Evolutionary conservation across 768 basidiomycete genomes (phyloP).

Genomic region (Tricholoma sp.): DNA sequence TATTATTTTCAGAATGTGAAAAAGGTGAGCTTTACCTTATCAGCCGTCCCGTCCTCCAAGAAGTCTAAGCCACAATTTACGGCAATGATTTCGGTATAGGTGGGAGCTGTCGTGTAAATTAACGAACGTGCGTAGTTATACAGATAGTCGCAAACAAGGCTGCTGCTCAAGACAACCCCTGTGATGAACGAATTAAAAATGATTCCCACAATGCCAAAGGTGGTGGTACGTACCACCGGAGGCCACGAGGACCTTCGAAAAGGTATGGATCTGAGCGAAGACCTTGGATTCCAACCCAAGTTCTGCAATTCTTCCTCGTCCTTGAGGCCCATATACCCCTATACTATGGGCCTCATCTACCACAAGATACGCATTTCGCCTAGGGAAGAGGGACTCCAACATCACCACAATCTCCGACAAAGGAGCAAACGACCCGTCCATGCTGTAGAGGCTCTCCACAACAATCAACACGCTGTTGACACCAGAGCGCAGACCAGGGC

Average conservation of each 20-base stretch:
- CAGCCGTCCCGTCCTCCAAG: not conserved
- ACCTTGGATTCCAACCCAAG: constrained; percentile 40
- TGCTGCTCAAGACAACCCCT: constrained; percentile 51
- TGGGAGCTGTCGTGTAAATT: constrained; percentile 59
- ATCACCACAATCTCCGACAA: constrained; percentile 35
- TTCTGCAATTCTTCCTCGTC: constrained; percentile 36
- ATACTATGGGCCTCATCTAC: constrained; percentile 58
- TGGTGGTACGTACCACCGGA: constrained; percentile 53
- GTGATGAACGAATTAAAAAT: not conserved
- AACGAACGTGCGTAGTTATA: constrained; percentile 66
- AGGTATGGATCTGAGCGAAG: constrained; percentile 44
- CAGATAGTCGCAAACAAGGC: constrained; percentile 52
- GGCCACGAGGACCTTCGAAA: constrained; percentile 54
- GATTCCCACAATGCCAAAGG: not conserved
- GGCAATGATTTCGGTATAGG: constrained; percentile 49
- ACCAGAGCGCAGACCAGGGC: constrained; percentile 17
- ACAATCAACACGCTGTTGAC: constrained; percentile 38
- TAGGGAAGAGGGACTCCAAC: constrained; percentile 32
- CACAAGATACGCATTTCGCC: constrained; percentile 36
- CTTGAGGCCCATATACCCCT: constrained; percentile 44
- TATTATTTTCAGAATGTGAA: not conserved
- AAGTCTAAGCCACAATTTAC: constrained; percentile 45
- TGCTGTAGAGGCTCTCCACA: constrained; percentile 53
- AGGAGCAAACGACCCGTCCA: constrained; percentile 55
- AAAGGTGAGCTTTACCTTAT: not conserved